Base-by-base conservation (phyloP, 805 yeast species). In the Candida adriatica region DNA sequence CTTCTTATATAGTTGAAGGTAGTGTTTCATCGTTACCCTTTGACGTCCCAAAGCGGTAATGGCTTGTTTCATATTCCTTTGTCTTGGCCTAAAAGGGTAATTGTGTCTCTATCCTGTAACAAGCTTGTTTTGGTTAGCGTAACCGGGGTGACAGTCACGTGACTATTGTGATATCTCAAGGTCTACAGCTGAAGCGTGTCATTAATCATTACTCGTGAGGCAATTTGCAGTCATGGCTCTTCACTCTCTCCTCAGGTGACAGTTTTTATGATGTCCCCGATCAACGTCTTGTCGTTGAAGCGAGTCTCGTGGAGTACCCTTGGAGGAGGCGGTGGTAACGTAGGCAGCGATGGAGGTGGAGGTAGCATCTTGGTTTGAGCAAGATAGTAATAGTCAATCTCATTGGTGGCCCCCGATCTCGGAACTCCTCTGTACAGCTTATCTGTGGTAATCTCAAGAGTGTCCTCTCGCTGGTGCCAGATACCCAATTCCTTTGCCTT, bases 401-500 rank as follows among this genome's bases (percentile, higher is more conserved):
- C 8, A 3, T 13, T 13, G 13, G 34, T 24, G 2, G 16, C 14
- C 3, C 27, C 18, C 4, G 48, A 39, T 0, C 68, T 65, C 0
- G 69, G 70, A 11, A 70, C 37, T 3, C 48, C 43, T 19, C 32
- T 33, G 35, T 42, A 48, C 6, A 43, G 31, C 11, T 34, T 35
- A 4, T 41, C 45, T 16, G 21, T 26, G 2, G 40, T 46, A 11
- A 44, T 46, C 19, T 41, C 45, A 16, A 41, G 41, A 6, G 46
- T 46, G 13, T 43, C 27, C 6, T 55, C 56, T 16, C 46, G 38
- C 8, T 43, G 35, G n/a, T 50, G 42, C 61, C 61, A 56, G 11
- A 49, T 39, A 1, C 60, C 62, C 9, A 48, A 41, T 21, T 55
- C 56, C 27, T 51, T 51, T 13, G 59, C 61, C 40, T 56, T 47